A percentile compares a stretch with the other conserved stretches of the same genome.
These are phyloP conservation scores for Verticillium isaacii DNA, from an alignment of 2,329 filamentous ascomycete species.

Conservation along the genomic window DNA sequence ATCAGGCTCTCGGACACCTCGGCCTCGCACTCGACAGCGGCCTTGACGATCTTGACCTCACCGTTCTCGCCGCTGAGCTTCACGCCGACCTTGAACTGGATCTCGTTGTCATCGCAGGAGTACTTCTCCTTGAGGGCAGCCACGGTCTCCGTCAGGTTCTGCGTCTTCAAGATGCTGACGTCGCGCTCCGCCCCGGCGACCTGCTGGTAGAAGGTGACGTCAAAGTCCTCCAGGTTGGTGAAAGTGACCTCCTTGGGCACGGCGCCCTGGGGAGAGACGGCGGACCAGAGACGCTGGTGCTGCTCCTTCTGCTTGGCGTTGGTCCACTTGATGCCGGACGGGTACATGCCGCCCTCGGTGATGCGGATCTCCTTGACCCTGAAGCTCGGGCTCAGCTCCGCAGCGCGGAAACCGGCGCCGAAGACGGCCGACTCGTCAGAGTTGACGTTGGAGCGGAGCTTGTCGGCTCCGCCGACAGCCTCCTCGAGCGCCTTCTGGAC, in stretches of 20 bases:
- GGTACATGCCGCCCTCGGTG: slow-evolving; percentile 70
- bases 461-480: slow-evolving; percentile 64
- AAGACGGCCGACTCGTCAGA: slow-evolving; percentile 95
- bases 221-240: slow-evolving; percentile 76
- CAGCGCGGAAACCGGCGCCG: slow-evolving; percentile 90
- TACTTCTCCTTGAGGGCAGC: slow-evolving; percentile 72
- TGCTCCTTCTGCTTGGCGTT: slow-evolving; percentile 63
- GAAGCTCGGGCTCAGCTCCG: slow-evolving; percentile 89
- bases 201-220: slow-evolving; percentile 74
- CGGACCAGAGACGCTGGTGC: slow-evolving; percentile 78
- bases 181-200: slow-evolving; percentile 54
- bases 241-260: slow-evolving; percentile 81
- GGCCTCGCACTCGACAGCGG: slow-evolving; percentile 80
- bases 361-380: slow-evolving; percentile 94
- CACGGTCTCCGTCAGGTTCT: slow-evolving; percentile 83
- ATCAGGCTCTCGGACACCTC: slow-evolving; percentile 71
- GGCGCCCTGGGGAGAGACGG: slow-evolving; percentile 68
- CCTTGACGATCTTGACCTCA: slow-evolving; percentile 71
- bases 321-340: slow-evolving; percentile 71
- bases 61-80: slow-evolving; percentile 69
- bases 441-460: slow-evolving; percentile 91
- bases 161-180: slow-evolving; percentile 64
- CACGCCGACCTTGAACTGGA: slow-evolving; percentile 75
- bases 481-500: slow-evolving; percentile 86
- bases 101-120: slow-evolving; percentile 69